Evolutionary conservation across 495 filamentous ascomycete genomes (phyloP), one percentile per base, ranked within the genome.

Genomic region (Penicillium verhagenii): DNA sequence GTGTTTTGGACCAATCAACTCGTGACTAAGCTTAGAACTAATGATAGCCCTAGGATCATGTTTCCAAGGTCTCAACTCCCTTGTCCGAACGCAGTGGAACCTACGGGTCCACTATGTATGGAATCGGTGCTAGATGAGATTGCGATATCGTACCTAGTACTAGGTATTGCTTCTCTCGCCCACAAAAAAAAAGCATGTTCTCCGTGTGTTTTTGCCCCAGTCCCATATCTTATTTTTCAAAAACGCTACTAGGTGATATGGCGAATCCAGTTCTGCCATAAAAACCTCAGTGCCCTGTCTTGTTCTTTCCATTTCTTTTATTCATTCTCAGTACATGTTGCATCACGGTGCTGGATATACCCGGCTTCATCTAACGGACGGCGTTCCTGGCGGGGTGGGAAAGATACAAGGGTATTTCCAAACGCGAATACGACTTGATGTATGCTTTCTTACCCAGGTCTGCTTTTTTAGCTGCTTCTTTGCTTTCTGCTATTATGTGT

Each of bases 331-430:
- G 71, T 78, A 74, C 69, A 72, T 74, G 74, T 75, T 78, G 75
- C 75, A 78, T 78, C 62, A 74, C 66, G 75, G 75, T 78, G 75
- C 75, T 77, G 75, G 75, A 78, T 78, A 78, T 78, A 78, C 75
- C 75, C 73, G 75, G 73, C 71, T 77, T 75, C 67, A 69, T 74
- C 63, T 64, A 67, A 72, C 54, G 73, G 72, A 75, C 57, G 73
- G 75, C 73, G 72, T 76, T 78, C n/a, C 51, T 53, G 53, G 61
- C 50, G 47, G 45, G 68, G 60, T 46, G 64, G 64, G 60, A 67
- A 60, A 56, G 60, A 67, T 59, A 56, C 48, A 55, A 58, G 56
- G n/a, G 58, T 64, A 59, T 66, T 68, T 38, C 50, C n/a, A n/a
- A 56, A 61, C 48, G 52, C 45, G 71, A 59, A 69, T 64, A 68